Conservation (phyloP, 495 filamentous ascomycete species). For the Usnea hakonensis region DNA sequence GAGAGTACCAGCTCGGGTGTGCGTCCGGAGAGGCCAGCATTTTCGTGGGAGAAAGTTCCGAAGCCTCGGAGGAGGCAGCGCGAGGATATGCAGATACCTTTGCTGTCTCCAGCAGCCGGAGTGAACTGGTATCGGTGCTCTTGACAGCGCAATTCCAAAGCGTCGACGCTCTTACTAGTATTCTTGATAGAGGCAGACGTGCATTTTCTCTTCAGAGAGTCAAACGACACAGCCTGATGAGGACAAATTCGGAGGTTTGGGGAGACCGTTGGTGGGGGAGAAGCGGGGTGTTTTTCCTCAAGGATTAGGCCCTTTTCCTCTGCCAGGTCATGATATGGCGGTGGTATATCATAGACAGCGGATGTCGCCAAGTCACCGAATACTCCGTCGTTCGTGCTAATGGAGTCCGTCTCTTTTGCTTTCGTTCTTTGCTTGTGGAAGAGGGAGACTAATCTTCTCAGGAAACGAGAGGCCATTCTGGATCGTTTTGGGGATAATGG, state of each 20-base stretch:
- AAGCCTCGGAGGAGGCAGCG: not conserved
- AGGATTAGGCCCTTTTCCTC: not conserved
- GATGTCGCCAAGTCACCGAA: not conserved
- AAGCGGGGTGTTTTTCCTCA: not conserved
- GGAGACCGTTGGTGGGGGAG: not conserved
- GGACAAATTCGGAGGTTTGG: slow-evolving; percentile 7
- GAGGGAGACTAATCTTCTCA: not conserved
- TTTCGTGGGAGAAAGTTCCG: not conserved
- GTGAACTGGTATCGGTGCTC: slow-evolving; percentile 1
- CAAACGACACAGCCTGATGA: slow-evolving; percentile 6
- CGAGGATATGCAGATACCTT: not conserved
- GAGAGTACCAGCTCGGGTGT: not conserved
- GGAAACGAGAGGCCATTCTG: not conserved
- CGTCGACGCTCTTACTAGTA: not conserved
- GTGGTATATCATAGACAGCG: not conserved
- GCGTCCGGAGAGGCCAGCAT: not conserved
- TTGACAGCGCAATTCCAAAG: not conserved
- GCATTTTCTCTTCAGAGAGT: not conserved
- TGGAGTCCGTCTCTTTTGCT: not conserved
- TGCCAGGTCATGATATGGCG: not conserved
- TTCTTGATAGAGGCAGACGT: not conserved
- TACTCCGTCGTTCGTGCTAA: not conserved
- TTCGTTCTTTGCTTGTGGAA: not conserved
- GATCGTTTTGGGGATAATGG: too few species aligned
- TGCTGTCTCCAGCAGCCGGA: not conserved